Conservation (phyloP, 805 yeast genomes). For the Ogataea methylovora region DNA sequence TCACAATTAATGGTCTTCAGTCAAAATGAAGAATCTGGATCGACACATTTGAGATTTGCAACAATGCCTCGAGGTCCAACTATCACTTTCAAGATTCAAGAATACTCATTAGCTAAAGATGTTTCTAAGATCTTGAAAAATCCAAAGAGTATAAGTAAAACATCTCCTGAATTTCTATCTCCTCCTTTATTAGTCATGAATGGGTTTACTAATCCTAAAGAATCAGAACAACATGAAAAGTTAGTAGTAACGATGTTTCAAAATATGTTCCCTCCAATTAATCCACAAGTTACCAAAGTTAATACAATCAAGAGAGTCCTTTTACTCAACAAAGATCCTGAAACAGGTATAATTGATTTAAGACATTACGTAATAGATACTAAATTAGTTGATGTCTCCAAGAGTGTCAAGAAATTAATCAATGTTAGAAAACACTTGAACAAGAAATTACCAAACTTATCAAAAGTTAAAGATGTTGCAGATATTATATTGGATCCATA, state of each 20-base stretch:
- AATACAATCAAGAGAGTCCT: constrained; percentile 75
- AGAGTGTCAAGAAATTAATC: constrained; percentile 64
- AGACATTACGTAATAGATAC: constrained; percentile 90
- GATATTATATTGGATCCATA: constrained; percentile 81
- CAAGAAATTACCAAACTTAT: constrained; percentile 64
- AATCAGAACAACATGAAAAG: constrained; percentile 66
- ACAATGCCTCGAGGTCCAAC: constrained; percentile 95
- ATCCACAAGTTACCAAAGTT: constrained; percentile 75
- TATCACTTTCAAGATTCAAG: constrained; percentile 67
- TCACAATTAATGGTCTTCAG: constrained; percentile 82
- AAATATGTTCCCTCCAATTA: constrained; percentile 91
- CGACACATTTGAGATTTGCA: constrained; percentile 74
- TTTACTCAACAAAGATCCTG: constrained; percentile 66
- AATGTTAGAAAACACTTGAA: constrained; percentile 52
- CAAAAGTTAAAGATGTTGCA: constrained; percentile 64
- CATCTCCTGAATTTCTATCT: constrained; percentile 50
- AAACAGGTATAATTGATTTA: constrained; percentile 67
- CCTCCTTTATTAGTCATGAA: constrained; percentile 93
- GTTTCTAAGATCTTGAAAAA: constrained; percentile 58
- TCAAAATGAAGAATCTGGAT: constrained; percentile 71
- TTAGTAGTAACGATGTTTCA: constrained; percentile 85
- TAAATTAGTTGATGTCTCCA: constrained; percentile 70
- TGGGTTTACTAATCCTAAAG: constrained; percentile 70
- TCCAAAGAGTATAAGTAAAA: constrained; percentile 72
- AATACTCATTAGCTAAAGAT: constrained; percentile 79